Conservation (phyloP, 805 yeast genomes). For the Priceomyces fermenticarens region DNA sequence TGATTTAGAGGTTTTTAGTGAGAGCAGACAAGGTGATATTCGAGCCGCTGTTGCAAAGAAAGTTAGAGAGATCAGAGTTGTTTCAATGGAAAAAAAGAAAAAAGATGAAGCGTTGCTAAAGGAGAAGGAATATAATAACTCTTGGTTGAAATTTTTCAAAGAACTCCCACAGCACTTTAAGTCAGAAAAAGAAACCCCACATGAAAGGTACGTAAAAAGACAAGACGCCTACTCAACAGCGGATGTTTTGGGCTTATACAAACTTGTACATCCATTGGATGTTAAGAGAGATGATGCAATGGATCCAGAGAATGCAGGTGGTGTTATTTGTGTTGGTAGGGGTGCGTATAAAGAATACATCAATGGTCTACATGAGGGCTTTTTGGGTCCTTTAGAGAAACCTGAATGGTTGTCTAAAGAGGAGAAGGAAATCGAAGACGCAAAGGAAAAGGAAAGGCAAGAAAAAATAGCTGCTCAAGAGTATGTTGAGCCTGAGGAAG, state of each 20-base stretch:
- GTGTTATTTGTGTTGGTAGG: slow-evolving; percentile 88
- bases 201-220: slow-evolving; percentile 24
- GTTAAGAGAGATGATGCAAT: slow-evolving; percentile 47
- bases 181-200: slow-evolving; percentile 21
- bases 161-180: slow-evolving; percentile 17
- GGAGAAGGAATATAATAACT: slow-evolving; percentile 13
- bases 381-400: slow-evolving; percentile 78
- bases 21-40: slow-evolving; percentile 85
- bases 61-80: slow-evolving; percentile 66
- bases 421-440: slow-evolving; percentile 11
- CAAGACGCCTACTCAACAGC: slow-evolving; percentile 37
- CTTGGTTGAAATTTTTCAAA: slow-evolving; percentile 28
- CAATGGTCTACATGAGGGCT: slow-evolving; percentile 89
- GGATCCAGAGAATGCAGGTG: slow-evolving; percentile 61
- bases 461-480: slow-evolving; percentile 3
- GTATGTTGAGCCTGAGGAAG: slow-evolving; percentile 2
- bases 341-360: slow-evolving; percentile 95
- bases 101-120: slow-evolving; percentile 4
- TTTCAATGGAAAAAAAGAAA: slow-evolving; percentile 9
- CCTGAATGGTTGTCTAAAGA: slow-evolving; percentile 30
- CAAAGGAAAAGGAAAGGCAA: slow-evolving; percentile 9
- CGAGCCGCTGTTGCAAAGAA: slow-evolving; percentile 78
- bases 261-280: slow-evolving; percentile 22
- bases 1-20: slow-evolving; percentile 76
- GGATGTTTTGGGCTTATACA: slow-evolving; percentile 60